phyloP scores from a whole-genome alignment of 106 monocot genomes.

The Agapanthus africanus region DNA sequence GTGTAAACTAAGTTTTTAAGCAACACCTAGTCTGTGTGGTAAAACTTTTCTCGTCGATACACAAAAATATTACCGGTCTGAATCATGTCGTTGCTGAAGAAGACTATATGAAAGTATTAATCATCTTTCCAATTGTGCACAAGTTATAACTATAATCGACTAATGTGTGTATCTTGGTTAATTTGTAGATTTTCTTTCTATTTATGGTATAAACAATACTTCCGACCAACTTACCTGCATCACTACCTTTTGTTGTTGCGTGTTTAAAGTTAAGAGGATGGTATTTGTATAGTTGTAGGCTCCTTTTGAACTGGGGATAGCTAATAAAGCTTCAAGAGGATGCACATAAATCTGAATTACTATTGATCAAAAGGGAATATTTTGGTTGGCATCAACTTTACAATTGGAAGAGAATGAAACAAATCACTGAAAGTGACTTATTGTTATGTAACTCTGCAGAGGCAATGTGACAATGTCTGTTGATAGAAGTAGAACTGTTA shows the following conservation, averaged over 20 bases:
- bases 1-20: no score
- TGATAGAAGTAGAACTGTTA: not conserved
- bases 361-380: constrained; percentile 4
- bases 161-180: no score
- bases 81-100: no score
- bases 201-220: not conserved
- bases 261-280: no score
- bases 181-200: no score
- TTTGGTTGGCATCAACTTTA: constrained; percentile 8
- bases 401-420: constrained; percentile 8
- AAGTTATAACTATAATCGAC: no score
- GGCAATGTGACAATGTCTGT: not conserved
- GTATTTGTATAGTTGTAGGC: no score
- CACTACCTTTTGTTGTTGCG: not conserved
- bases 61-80: no score
- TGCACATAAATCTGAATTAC: not conserved
- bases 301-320: not conserved
- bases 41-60: no score
- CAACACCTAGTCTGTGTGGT: no score
- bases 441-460: not conserved
- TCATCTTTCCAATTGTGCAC: no score
- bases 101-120: no score
- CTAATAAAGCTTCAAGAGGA: constrained; percentile 1
- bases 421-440: constrained; percentile 5
- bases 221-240: not conserved